phyloP scores from a whole-genome alignment of 2,329 filamentous ascomycete species.

The Helminthosporium solani region DNA sequence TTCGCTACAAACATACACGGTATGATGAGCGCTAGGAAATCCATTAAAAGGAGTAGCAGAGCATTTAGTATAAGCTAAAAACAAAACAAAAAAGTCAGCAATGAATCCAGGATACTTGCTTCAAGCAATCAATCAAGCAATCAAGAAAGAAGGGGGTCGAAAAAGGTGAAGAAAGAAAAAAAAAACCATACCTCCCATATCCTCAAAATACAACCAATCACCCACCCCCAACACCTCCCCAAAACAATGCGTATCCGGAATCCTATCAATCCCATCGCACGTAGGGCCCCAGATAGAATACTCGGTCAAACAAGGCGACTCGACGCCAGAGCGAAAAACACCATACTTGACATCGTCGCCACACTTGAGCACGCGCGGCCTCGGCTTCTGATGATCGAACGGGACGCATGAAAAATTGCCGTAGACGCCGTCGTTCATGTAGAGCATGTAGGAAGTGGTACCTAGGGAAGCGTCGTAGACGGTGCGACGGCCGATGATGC shows the following conservation, averaged over 20 bases:
- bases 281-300: slow-evolving; percentile 99
- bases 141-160: too few relatives aligned
- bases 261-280: slow-evolving; percentile 96
- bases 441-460: slow-evolving; percentile 86
- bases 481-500: slow-evolving; percentile 92
- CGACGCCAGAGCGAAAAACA: slow-evolving; percentile 36
- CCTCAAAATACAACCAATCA: slow-evolving; percentile 98
- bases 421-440: slow-evolving; percentile 96
- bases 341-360: slow-evolving; percentile 56
- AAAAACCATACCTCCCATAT: slow-evolving; percentile 69
- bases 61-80: slow-evolving; percentile 88
- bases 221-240: slow-evolving; percentile 79
- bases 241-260: slow-evolving; percentile 78
- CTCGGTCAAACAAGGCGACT: slow-evolving; percentile 61
- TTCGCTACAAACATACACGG: slow-evolving; percentile 95
- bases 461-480: slow-evolving; percentile 69
- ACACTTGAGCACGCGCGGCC: slow-evolving; percentile 75
- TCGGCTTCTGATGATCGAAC: slow-evolving; percentile 94
- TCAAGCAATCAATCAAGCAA: too few relatives aligned
- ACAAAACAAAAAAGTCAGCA: too few relatives aligned
- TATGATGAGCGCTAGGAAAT: slow-evolving; percentile 87
- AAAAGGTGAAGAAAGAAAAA: not conserved
- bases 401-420: slow-evolving; percentile 99
- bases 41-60: slow-evolving; percentile 98
- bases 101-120: too few relatives aligned